phyloP scores from a whole-genome alignment of 2,329 filamentous ascomycete genomes.

The Monilinia fructicola region DNA sequence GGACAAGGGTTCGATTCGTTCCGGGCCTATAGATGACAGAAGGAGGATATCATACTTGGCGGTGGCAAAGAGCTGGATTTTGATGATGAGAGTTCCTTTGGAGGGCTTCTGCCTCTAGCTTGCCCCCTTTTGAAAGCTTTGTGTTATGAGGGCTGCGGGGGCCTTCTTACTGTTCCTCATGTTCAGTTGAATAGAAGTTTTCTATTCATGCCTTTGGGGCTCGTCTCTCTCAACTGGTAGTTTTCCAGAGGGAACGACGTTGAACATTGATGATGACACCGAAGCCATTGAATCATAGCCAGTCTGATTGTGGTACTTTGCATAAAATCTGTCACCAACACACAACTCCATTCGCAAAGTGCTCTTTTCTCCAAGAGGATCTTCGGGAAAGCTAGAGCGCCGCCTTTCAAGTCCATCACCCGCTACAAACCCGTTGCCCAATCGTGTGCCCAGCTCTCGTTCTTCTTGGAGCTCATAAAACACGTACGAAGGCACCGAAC shows the following conservation, averaged over 20 bases:
- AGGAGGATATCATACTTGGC: background rate
- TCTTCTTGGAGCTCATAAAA: accelerated
- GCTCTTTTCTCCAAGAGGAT: background rate
- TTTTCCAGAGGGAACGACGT: background rate
- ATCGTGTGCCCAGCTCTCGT: too few species aligned
- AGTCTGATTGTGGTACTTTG: background rate
- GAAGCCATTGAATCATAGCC: background rate
- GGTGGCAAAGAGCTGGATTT: background rate
- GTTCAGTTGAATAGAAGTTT: background rate
- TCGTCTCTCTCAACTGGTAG: background rate
- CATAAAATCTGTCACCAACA: background rate
- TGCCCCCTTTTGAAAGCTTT: background rate
- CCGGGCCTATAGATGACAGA: background rate
- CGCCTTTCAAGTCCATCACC: background rate
- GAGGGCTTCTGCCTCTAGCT: background rate
- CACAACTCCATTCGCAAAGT: background rate
- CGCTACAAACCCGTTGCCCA: background rate
- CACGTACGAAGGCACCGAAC: background rate
- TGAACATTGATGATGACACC: background rate
- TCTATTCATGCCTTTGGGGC: background rate
- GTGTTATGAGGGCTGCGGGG: background rate
- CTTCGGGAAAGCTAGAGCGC: background rate
- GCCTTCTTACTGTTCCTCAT: background rate
- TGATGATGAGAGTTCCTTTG: background rate
- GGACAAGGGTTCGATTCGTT: background rate